Evolutionary conservation across 2,329 filamentous ascomycete species (phyloP).

Genomic region (Arthrobotrys conoides): DNA sequence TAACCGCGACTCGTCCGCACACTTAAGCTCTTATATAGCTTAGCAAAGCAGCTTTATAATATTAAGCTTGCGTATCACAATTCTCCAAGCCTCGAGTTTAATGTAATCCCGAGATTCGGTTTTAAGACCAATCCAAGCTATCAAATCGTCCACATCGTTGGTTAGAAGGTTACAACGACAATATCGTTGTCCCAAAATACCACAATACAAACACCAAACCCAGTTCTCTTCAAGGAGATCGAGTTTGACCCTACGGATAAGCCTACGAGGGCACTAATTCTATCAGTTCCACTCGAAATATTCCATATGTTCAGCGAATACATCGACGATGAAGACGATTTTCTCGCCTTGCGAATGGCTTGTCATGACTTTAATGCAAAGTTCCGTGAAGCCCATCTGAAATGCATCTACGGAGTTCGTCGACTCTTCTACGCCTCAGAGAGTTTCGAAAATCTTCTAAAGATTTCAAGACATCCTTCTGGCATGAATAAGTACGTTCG

Average conservation of each 20-base stretch:
- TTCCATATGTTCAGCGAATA: neutral
- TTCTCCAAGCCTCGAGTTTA: no score
- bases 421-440: neutral
- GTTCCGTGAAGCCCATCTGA: slow-evolving; percentile 14
- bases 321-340: slow-evolving; percentile 37
- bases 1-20: no score
- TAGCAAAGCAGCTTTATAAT: no score
- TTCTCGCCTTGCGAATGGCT: slow-evolving; percentile 30
- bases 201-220: neutral
- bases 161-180: no score
- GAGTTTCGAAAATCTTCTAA: slow-evolving; percentile 26
- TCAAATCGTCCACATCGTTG: no score
- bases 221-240: no score
- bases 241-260: no score
- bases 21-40: no score
- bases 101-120: no score
- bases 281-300: slow-evolving; percentile 8
- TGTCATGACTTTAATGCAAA: slow-evolving; percentile 22
- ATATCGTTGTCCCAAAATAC: no score
- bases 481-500: slow-evolving; percentile 13
- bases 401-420: slow-evolving; percentile 7
- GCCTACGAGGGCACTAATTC: neutral
- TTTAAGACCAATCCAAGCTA: no score
- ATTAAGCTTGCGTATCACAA: no score
- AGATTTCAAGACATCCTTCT: slow-evolving; percentile 26